Base-by-base conservation (phyloP, 1,284 basidiomycete species). In the Crepidotus sp. region DNA sequence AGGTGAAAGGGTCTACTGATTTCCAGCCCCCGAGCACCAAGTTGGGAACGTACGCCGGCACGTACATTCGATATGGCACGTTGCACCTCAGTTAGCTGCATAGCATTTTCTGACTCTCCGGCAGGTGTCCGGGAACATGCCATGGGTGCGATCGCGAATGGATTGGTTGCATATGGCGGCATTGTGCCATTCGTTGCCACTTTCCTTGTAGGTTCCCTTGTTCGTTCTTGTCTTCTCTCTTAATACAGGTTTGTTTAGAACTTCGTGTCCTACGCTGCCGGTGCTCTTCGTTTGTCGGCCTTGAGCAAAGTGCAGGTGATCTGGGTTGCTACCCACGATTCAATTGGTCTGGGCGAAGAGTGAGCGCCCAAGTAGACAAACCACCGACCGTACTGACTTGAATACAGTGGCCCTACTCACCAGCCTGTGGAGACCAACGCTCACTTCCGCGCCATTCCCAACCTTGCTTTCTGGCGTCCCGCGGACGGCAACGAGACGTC, bases 141-240 rank as follows among this genome's bases (percentile, higher is more conserved):
- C 58, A 97, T 97, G 93, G 89, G 85, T 59, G 93, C 93, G 51
- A 91, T 96, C 61, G 89, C 84, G 59, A 95, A 95, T 65, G 91
- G 91, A 65, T 64, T 95, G 51, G 66, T 72, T 54, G 91, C 90
- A 13, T 95, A 93, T 65, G 88, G 88, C 42, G 84, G 74, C 51
- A 80, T 91, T 56, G 75, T 91, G 53, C 89, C 88, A 38, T 91
- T 87, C 68, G 78, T 83, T 54, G 89, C 81, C 52, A 94, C 91
- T 42, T 95, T 92, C 82, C 65, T 90, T 67, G 81, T 83, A 54
- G 55, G 71, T 61, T 32, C 13, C 25, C 11, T 25, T 21, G 25
- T 32, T 24, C 32, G 32, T 27, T 41, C 21, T 18, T 22, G 35
- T 22, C 22, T 35, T 22, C 45, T 22, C 22, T 35, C 21, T 45